Percentiles rank a stretch among this genome's conserved stretches.
These are phyloP conservation scores for Tolypocladium paradoxum DNA, from an alignment of 2,329 filamentous ascomycete genomes.

Conservation along the genomic window DNA sequence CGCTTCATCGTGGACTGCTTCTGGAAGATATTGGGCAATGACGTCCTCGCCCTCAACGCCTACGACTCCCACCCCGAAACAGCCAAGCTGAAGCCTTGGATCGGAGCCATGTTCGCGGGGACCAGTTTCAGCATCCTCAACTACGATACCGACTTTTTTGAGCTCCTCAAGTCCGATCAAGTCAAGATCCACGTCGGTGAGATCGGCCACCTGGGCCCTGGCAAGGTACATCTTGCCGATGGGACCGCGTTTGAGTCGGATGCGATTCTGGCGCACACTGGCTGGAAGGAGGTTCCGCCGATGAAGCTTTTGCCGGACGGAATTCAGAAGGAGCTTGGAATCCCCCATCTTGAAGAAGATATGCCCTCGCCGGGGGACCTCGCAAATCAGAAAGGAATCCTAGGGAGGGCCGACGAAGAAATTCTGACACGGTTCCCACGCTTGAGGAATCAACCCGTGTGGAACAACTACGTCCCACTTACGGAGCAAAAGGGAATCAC, in stretches of 20 bases:
- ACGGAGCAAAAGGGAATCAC: constrained; percentile 23
- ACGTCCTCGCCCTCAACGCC: constrained; percentile 41
- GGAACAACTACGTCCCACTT: constrained; percentile 34
- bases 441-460: constrained; percentile 38
- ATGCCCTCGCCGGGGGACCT: constrained; percentile 14
- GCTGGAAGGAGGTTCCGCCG: constrained; percentile 44
- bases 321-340: constrained; percentile 34
- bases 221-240: constrained; percentile 39
- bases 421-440: constrained; percentile 43
- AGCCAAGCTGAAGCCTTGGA: constrained; percentile 43
- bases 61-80: constrained; percentile 43
- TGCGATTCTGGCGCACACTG: constrained; percentile 44
- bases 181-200: constrained; percentile 43
- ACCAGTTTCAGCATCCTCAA: constrained; percentile 49
- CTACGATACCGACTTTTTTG: constrained; percentile 46
- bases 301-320: constrained; percentile 40
- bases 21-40: constrained; percentile 45
- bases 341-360: constrained; percentile 28
- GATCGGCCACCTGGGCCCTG: constrained; percentile 31
- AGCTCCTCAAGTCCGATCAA: constrained; percentile 39
- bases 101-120: constrained; percentile 38
- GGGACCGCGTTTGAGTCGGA: constrained; percentile 37
- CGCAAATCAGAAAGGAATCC: constrained; percentile 23
- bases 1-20: constrained; percentile 44
- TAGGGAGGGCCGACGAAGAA: constrained; percentile 36